Percentiles rank a stretch among this genome's conserved stretches.
These are phyloP conservation scores for Taiwanofungus camphoratus DNA, from an alignment of 1,284 basidiomycete species.

Conservation along the genomic window DNA sequence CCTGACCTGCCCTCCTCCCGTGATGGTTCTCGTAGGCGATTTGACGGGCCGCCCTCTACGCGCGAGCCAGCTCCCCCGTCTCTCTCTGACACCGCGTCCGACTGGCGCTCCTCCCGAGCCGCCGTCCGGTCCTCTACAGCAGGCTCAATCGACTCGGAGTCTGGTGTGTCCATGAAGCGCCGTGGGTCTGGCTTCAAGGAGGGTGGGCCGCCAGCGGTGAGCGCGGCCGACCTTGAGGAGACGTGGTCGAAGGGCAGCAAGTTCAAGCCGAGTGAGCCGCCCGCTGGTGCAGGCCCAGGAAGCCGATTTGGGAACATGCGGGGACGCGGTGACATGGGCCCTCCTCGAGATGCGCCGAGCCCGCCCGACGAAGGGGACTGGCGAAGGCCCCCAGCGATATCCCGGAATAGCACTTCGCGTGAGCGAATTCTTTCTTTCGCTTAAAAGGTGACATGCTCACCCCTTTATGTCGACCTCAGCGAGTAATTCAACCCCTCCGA, in stretches of 20 bases:
- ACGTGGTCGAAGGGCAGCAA: constrained; percentile 67
- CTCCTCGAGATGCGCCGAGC: constrained; percentile 36
- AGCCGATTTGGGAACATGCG: constrained; percentile 47
- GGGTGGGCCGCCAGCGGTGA: constrained; percentile 33
- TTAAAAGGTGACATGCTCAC: background rate
- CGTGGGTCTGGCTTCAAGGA: constrained; percentile 50
- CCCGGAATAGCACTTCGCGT: constrained; percentile 58
- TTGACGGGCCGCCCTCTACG: constrained; percentile 43
- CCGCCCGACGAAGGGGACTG: constrained; percentile 49
- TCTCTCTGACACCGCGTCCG: constrained; percentile 51
- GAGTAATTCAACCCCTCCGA: constrained; percentile 68
- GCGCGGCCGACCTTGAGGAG: constrained; percentile 72
- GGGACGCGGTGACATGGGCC: constrained; percentile 47
- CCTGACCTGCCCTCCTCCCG: constrained; percentile 52
- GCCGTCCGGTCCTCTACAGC: constrained; percentile 31
- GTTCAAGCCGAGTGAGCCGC: constrained; percentile 51
- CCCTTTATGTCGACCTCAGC: constrained; percentile 35
- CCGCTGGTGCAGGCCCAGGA: constrained; percentile 31
- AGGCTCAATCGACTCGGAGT: constrained; percentile 38
- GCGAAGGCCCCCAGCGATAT: constrained; percentile 43
- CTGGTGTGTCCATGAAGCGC: constrained; percentile 35
- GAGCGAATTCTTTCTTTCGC: background rate
- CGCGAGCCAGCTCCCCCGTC: constrained; percentile 40
- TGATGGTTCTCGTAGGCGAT: constrained; percentile 57
- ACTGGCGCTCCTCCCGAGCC: constrained; percentile 68